Evolutionary conservation across 2,329 filamentous ascomycete species (phyloP), one percentile per base, ranked within the genome.

Genomic region (Pyrenophora seminiperda): DNA sequence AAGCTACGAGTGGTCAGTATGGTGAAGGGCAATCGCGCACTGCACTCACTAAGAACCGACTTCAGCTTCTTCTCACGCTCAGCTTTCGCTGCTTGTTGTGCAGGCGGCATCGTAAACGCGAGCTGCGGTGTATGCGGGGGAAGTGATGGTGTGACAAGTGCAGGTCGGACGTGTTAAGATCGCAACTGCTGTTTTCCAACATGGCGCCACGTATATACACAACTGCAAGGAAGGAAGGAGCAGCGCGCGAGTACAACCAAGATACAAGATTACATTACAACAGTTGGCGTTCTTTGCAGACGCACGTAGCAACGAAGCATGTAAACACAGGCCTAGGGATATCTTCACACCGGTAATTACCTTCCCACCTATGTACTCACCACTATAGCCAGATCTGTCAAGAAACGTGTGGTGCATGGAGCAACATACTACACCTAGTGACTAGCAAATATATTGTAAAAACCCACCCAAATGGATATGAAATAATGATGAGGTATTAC

Each of bases 11-110:
- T 38, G 14, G 55, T 66, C 15, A 66, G 57, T 34, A 13, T 19
- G 15, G 1, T 18, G 20, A 11, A 14, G 18, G 29, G 34, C 39
- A 42, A 32, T 37, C 7, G 33, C 39, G 17, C 24, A 13, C 18
- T 22, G 10, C 20, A 58, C 66, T 49, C 33, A 73, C 72, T 30
- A 4, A 73, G 60, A 11, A 73, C 54, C 1, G 56, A 37, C 17
- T 65, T 70, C 4, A 74, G 47, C 50, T 69, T 72, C 54, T 65
- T 73, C 30, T 75, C 72, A 11, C 70, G 70, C 54, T 73, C 72
- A 7, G 48, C 6, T 27, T 58, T 67, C 18, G 60, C 59, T 50
- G 61, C 32, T 10, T 60, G 37, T 15, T 56, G 56, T 2, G 48
- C 13, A 4, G 61, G 62, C 10, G 64, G 60, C 70, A 73, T 73